Evolutionary conservation across 192 early-diverging fungal species (phyloP), one percentile per base, ranked within the genome.

Genomic region (Coemansia sp.): DNA sequence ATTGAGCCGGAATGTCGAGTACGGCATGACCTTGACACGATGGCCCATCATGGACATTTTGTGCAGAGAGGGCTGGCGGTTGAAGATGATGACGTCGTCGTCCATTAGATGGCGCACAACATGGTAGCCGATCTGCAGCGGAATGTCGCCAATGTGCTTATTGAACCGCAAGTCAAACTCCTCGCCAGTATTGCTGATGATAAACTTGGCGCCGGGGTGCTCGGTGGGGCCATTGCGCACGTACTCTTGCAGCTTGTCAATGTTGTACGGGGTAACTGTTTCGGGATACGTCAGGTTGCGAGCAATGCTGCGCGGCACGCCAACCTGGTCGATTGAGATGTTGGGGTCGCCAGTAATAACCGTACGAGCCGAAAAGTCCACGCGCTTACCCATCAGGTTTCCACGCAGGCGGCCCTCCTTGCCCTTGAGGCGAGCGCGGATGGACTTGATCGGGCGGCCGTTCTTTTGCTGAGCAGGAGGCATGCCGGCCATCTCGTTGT

Each of bases 21-120:
- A 97, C 3, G 97, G 97, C 97, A 99, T 97, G 36, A 99, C 93
- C 62, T 91, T 90, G 54, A 97, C 91, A 34, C 84, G 81, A 74
- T 99, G 97, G 8, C 94, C 97, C 97, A 99, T 99, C 97, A 99
- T 99, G 67, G 93, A 95, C 95, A 97, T 97, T 73, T 99, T 99
- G 82, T 99, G 97, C 53, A 99, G 81, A 38, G 92, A 95, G 7
- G 97, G 97, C 82, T 99, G 97, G 50, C 97, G 94, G 77, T 99
- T 99, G 84, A 99, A 99, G 66, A 99, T 97, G 58, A 99, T 88
- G 32, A 95, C 86, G 69, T 99, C 97, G 48, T 90, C 92, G 67
- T 97, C 92, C 64, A 94, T 81, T 72, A 99, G 81, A 72, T 98
- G 95, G 37, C 97, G 87, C 78, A 98, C 94, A 4, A 99, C 97